Percentiles rank a stretch among this genome's conserved stretches.
phyloP scores from a whole-genome alignment of 2,329 filamentous ascomycete genomes.

The Parafenestella ontariensis region DNA sequence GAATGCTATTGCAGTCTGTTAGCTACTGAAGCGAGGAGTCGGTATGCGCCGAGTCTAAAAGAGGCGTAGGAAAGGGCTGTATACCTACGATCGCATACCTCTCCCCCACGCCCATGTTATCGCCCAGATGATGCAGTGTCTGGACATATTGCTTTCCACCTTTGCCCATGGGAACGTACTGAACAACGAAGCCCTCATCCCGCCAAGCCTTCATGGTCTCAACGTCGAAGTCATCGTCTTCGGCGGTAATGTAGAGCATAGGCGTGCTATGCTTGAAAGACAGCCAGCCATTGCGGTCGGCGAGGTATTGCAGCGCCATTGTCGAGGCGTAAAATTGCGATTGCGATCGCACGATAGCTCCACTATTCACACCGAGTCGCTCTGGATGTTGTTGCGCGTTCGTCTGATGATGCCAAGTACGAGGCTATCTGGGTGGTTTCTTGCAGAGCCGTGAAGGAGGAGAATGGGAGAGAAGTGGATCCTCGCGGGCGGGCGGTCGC shows the following conservation, averaged over 20 bases:
- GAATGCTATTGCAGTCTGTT: conserved; percentile 56
- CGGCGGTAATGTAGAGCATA: conserved; percentile 58
- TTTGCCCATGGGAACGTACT: conserved; percentile 62
- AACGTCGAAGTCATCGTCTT: conserved; percentile 63
- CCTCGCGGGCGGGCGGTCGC: conserved; percentile 9
- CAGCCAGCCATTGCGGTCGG: conserved; percentile 47
- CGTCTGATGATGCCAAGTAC: background rate
- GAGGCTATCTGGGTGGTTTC: background rate
- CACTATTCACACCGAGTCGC: background rate
- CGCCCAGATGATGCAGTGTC: conserved; percentile 58
- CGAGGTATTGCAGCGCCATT: conserved; percentile 48
- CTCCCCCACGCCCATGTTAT: conserved; percentile 64
- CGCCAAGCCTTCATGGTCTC: conserved; percentile 62
- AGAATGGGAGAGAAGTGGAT: background rate
- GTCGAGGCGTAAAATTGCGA: background rate
- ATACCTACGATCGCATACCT: conserved; percentile 69
- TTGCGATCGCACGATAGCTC: conserved; percentile 3
- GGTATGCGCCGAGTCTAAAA: conserved; percentile 1
- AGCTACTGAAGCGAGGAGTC: conserved; percentile 5
- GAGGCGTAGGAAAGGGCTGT: conserved; percentile 24
- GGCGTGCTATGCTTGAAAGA: conserved; percentile 53
- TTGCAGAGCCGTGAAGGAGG: background rate
- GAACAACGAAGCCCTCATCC: conserved; percentile 66
- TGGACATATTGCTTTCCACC: conserved; percentile 57
- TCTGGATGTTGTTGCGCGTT: background rate